Evolutionary conservation across 176 grass and related monocot species (phyloP).

Genomic region (Urochloa ruziziensis): DNA sequence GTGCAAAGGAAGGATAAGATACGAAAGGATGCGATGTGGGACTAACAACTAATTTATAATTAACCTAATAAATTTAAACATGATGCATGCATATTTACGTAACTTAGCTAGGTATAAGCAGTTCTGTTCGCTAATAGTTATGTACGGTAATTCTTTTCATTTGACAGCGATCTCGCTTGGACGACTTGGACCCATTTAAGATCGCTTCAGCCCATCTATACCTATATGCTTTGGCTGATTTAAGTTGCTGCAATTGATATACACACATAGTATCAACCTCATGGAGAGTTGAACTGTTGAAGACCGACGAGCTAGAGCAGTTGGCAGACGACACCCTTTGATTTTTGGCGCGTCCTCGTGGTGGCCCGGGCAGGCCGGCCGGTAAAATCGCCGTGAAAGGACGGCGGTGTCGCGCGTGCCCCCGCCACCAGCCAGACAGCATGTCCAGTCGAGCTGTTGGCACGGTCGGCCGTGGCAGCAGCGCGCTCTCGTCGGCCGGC

Average conservation of each 20-base stretch:
- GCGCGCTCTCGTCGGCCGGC: background rate
- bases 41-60: background rate
- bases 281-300: background rate
- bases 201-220: background rate
- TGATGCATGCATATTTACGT: background rate
- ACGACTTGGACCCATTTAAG: background rate
- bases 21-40: background rate
- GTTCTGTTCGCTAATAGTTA: background rate
- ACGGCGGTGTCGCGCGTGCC: slow-evolving; percentile 35
- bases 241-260: background rate
- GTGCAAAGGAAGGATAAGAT: background rate
- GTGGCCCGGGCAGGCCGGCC: background rate
- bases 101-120: background rate
- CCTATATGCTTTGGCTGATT: background rate
- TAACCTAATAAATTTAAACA: background rate
- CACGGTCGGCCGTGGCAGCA: slow-evolving; percentile 5
- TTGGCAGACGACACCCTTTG: slow-evolving; percentile 1
- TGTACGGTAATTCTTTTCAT: background rate
- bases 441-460: slow-evolving; percentile 38
- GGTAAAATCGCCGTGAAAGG: slow-evolving; percentile 28
- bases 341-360: background rate
- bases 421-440: slow-evolving; percentile 17
- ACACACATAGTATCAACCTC: background rate
- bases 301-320: background rate
- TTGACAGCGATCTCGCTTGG: background rate